Percentiles rank a stretch among this genome's conserved stretches.
These are phyloP conservation scores for Aspergillus sp. DNA, from an alignment of 2,329 filamentous ascomycete species.

Conservation along the genomic window DNA sequence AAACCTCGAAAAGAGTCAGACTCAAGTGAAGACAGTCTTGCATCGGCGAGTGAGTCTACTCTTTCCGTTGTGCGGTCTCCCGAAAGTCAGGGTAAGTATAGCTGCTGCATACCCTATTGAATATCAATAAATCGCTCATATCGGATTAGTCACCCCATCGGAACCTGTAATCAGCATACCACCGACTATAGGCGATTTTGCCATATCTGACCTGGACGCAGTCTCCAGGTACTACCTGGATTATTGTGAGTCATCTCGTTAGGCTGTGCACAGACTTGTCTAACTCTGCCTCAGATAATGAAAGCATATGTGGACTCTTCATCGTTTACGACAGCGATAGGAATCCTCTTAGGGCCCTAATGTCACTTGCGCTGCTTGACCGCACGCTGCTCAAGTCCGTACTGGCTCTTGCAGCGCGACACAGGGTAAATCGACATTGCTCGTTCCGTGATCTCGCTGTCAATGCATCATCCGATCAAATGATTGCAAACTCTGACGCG, in stretches of 20 bases:
- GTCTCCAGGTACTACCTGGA: slow-evolving; percentile 34
- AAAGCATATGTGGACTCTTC: slow-evolving; percentile 38
- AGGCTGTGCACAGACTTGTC: neutral
- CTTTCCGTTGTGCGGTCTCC: neutral
- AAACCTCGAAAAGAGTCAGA: neutral
- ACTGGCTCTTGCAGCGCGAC: slow-evolving; percentile 37
- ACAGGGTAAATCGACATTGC: slow-evolving; percentile 32
- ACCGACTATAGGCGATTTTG: slow-evolving; percentile 18
- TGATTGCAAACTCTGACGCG: slow-evolving; percentile 31
- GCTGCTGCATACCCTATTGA: neutral
- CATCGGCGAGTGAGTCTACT: neutral
- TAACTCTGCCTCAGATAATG: slow-evolving; percentile 28
- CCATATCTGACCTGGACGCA: slow-evolving; percentile 18
- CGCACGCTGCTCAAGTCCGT: slow-evolving; percentile 33
- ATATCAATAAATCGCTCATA: neutral
- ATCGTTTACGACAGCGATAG: slow-evolving; percentile 38
- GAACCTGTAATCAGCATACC: slow-evolving; percentile 7
- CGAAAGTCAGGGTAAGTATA: neutral
- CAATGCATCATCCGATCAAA: slow-evolving; percentile 7
- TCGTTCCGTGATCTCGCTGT: slow-evolving; percentile 20
- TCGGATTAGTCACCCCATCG: neutral
- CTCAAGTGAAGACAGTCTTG: neutral
- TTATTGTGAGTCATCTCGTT: slow-evolving; percentile 30
- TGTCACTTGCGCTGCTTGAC: slow-evolving; percentile 32
- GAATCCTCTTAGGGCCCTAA: slow-evolving; percentile 37